Evolutionary conservation across 2,329 filamentous ascomycete genomes (phyloP).

Genomic region (Westerdykella aurantiaca): DNA sequence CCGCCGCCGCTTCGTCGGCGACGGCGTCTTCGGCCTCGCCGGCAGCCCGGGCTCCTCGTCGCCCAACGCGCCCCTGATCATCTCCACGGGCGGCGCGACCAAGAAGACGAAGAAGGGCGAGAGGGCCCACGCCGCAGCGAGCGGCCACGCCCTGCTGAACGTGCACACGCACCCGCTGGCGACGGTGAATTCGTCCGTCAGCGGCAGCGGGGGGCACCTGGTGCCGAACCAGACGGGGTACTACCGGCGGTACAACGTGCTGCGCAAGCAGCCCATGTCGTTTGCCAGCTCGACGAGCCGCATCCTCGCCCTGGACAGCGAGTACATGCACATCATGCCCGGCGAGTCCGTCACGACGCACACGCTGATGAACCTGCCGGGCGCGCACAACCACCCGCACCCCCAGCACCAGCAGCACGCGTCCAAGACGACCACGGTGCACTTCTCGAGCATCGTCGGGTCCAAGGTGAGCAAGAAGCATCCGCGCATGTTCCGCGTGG

Average conservation of each 20-base stretch:
- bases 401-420: conserved; percentile 55
- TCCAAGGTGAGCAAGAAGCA: conserved; percentile 77
- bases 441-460: conserved; percentile 75
- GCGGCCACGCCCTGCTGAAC: conserved; percentile 41
- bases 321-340: conserved; percentile 82
- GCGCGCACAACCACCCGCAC: conserved; percentile 11
- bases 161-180: no score
- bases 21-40: conserved; percentile 62
- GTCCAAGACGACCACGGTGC: conserved; percentile 71
- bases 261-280: conserved; percentile 76
- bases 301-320: conserved; percentile 72
- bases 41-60: conserved; percentile 65
- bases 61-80: conserved; percentile 60
- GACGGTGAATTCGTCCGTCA: no score
- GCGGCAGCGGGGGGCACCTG: conserved; percentile 45
- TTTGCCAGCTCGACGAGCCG: conserved; percentile 71
- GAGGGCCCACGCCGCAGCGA: conserved; percentile 42
- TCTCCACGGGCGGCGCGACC: conserved; percentile 47
- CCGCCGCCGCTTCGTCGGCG: conserved; percentile 67
- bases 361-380: no score
- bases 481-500: conserved; percentile 72
- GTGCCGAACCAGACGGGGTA: conserved; percentile 55
- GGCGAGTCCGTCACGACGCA: conserved; percentile 31
- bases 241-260: conserved; percentile 73
- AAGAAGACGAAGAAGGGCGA: conserved; percentile 52